phyloP scores from a whole-genome alignment of 805 yeast species.

The Kluyveromyces starmeri region DNA sequence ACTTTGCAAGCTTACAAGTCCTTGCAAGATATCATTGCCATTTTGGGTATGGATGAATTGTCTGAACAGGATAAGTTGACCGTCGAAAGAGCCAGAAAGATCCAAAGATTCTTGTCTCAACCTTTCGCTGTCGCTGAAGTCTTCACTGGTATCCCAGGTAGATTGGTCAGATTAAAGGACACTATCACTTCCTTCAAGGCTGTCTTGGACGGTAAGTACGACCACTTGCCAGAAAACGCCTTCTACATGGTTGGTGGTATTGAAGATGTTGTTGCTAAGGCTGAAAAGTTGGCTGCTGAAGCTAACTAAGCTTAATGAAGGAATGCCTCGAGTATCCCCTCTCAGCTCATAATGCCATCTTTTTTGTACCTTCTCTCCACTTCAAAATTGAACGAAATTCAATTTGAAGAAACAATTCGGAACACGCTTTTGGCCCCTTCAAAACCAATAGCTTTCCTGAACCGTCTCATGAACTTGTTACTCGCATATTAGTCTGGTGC shows the following conservation, averaged over 20 bases:
- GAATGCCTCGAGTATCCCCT: no score
- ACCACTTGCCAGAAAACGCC: conserved; percentile 97
- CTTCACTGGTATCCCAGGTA: conserved; percentile 99
- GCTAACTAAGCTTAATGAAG: conserved; percentile 31
- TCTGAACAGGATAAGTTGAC: conserved; percentile 97
- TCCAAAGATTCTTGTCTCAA: conserved; percentile 99
- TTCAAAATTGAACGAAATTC: no score
- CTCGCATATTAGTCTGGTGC: no score
- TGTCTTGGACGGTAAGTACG: conserved; percentile 97
- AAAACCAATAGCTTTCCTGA: no score
- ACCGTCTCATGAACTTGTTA: no score
- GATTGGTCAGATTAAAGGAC: conserved; percentile 92
- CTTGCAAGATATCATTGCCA: conserved; percentile 99
- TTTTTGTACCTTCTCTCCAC: no score
- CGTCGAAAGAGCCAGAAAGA: conserved; percentile 99
- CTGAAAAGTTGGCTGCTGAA: conserved; percentile 97
- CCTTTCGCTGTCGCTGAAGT: conserved; percentile 99
- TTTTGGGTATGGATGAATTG: conserved; percentile 99
- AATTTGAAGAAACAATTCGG: no score
- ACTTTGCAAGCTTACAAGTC: conserved; percentile 99
- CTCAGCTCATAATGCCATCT: no score
- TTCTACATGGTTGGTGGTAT: conserved; percentile 99
- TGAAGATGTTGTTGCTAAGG: conserved; percentile 97
- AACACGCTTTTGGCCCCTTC: no score
- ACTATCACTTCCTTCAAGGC: conserved; percentile 92